Base-by-base conservation (phyloP, 2,329 filamentous ascomycete species). In the Cryphonectria parasitica region DNA sequence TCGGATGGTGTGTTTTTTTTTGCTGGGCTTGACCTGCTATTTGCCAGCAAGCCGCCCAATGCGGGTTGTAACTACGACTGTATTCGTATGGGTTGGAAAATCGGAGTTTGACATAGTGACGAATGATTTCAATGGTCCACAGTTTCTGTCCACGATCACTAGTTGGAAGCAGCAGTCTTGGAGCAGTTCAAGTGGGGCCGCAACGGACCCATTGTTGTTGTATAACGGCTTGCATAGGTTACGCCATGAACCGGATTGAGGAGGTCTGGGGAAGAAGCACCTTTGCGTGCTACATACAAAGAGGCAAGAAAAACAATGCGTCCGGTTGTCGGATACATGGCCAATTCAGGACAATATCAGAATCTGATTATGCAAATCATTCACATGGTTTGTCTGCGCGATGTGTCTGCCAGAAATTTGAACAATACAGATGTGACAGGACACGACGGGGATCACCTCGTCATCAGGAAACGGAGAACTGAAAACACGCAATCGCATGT, bases 11-110 rank as follows among this genome's bases (percentile, higher is more conserved):
- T 49, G 66, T 31, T 25, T 31, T 49, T 56, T 31, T 25, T 31
- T 62, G 25, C 54, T 60, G 54, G 65, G 65, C 39, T 34, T 25
- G 43, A n/a, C 65, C 36, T 60, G 36, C 49, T 67, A 17, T 25
- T 11, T 43, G 34, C 28, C 34, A 34, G 25, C 54, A n/a, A 8
- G 17, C 11, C 11, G n/a, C 25, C 36, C 28, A 1, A 31, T 58
- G 25, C n/a, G 25, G 54, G 60, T 25, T 31, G 39, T 34, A 60
- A 64, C 49, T 28, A 58, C 52, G 58, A 45, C n/a, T 71, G 70
- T 71, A 65, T 64, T 25, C 65, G 41, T 66, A 70, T 58, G 34
- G 36, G 39, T 62, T 66, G 70, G 67, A 64, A 64, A 52, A 66
- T 11, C 7, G 22, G 39, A 25, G 63, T 36, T 66, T 66, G 58